Evolutionary conservation across 73 alveolate species (phyloP).

Genomic region (Uronychia setigera): DNA sequence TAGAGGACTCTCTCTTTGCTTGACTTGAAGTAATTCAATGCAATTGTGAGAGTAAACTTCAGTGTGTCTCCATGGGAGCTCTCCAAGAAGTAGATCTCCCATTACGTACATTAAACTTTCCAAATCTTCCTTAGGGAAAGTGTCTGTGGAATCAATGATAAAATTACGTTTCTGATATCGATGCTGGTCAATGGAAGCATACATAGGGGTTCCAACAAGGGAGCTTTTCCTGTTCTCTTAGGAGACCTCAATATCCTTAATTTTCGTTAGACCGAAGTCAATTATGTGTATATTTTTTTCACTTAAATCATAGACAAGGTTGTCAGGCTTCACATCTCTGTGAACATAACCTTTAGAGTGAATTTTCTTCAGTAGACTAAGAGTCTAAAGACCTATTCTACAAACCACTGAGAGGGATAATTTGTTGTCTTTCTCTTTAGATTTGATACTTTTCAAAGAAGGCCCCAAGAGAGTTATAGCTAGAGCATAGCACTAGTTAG

Average conservation of each 20-base stretch:
- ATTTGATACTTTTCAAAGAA: background rate
- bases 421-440: background rate
- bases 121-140: slow-evolving; percentile 31
- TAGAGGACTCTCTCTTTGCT: background rate
- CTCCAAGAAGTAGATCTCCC: slow-evolving; percentile 16
- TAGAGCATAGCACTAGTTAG: background rate
- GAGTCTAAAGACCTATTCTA: slow-evolving; percentile 24
- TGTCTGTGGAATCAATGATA: slow-evolving; percentile 8
- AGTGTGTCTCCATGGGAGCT: slow-evolving; percentile 32
- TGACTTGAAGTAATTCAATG: background rate
- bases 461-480: background rate
- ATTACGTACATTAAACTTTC: slow-evolving; percentile 34
- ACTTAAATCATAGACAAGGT: slow-evolving; percentile 18
- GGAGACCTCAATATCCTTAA: background rate
- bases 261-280: slow-evolving; percentile 38
- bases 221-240: slow-evolving; percentile 10
- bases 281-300: slow-evolving; percentile 14
- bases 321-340: slow-evolving; percentile 42
- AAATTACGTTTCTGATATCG: background rate
- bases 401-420: slow-evolving; percentile 5
- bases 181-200: slow-evolving; percentile 15
- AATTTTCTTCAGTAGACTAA: slow-evolving; percentile 24
- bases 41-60: background rate
- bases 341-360: slow-evolving; percentile 43
- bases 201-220: slow-evolving; percentile 39